These are phyloP conservation scores for Gnaphalium uliginosum DNA, from an alignment of 129 eudicot species.

Conservation along the genomic window DNA sequence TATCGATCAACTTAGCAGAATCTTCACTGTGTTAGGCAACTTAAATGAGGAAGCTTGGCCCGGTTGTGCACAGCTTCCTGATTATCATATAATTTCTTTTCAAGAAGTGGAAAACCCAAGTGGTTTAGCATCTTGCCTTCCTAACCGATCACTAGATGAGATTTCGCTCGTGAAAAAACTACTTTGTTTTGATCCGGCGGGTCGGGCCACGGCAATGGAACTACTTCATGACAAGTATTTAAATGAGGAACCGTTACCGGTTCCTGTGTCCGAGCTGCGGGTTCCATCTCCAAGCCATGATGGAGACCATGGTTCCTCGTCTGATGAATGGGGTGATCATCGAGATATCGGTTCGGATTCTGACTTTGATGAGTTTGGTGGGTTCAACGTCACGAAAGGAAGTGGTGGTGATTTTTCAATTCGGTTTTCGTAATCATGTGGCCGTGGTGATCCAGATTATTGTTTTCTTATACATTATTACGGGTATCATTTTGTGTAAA, in stretches of 20 bases:
- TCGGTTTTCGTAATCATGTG: slow-evolving; percentile 50
- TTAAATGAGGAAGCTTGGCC: slow-evolving; percentile 77
- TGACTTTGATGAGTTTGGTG: slow-evolving; percentile 76
- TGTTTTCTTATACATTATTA: background rate
- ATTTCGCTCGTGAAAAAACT: slow-evolving; percentile 58
- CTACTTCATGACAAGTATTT: slow-evolving; percentile 87
- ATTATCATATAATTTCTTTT: slow-evolving; percentile 65
- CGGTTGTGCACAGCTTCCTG: slow-evolving; percentile 72
- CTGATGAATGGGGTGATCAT: slow-evolving; percentile 52
- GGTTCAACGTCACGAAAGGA: slow-evolving; percentile 39
- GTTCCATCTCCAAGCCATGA: slow-evolving; percentile 51
- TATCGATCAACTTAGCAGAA: slow-evolving; percentile 85
- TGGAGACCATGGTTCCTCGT: slow-evolving; percentile 48
- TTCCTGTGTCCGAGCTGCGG: slow-evolving; percentile 60
- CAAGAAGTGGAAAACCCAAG: slow-evolving; percentile 64
- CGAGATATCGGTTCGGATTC: slow-evolving; percentile 64
- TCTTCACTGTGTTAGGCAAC: slow-evolving; percentile 71
- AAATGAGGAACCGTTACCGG: slow-evolving; percentile 79
- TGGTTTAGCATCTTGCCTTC: slow-evolving; percentile 74
- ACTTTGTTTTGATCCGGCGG: slow-evolving; percentile 66
- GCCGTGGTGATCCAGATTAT: background rate
- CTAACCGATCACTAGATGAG: slow-evolving; percentile 69
- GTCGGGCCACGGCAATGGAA: slow-evolving; percentile 93
- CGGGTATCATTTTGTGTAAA: slow-evolving; percentile 21
- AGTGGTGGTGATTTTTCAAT: slow-evolving; percentile 62